Evolutionary conservation across 129 eudicot species (phyloP).

Genomic region (Helianthus annuus): DNA sequence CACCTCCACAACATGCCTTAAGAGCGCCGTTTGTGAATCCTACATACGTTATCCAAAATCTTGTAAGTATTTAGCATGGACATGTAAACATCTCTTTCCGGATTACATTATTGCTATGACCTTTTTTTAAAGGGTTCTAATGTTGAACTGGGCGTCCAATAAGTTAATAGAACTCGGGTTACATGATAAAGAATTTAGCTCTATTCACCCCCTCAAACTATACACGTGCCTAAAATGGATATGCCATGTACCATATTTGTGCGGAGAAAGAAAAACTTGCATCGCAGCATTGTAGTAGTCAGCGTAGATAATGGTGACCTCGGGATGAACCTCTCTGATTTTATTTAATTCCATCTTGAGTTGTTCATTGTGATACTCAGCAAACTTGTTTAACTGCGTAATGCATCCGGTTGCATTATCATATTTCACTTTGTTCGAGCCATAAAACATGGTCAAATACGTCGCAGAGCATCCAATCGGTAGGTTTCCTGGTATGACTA

Average conservation of each 20-base stretch:
- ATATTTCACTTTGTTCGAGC: slow-evolving; percentile 42
- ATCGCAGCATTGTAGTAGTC: slow-evolving; percentile 34
- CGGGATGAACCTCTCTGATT: slow-evolving; percentile 43
- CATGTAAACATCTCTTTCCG: background rate
- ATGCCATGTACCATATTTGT: slow-evolving; percentile 24
- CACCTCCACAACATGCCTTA: slow-evolving; percentile 29
- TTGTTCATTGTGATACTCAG: slow-evolving; percentile 55
- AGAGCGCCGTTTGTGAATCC: slow-evolving; percentile 27
- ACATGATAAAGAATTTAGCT: background rate
- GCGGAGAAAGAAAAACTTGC: slow-evolving; percentile 23
- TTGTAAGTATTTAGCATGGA: background rate
- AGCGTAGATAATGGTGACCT: slow-evolving; percentile 47
- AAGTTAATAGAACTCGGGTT: background rate
- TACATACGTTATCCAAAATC: background rate
- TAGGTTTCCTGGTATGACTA: slow-evolving; percentile 71
- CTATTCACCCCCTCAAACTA: background rate
- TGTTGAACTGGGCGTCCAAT: background rate
- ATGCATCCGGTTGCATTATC: slow-evolving; percentile 56
- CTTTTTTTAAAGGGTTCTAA: too few relatives aligned
- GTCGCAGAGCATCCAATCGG: slow-evolving; percentile 71
- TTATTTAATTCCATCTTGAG: slow-evolving; percentile 42
- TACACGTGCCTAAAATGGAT: background rate
- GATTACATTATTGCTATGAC: background rate
- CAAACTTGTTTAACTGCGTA: slow-evolving; percentile 48
- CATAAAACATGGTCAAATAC: slow-evolving; percentile 49